phyloP scores from a whole-genome alignment of 2,329 filamentous ascomycete species.

The Penicillium sp. region DNA sequence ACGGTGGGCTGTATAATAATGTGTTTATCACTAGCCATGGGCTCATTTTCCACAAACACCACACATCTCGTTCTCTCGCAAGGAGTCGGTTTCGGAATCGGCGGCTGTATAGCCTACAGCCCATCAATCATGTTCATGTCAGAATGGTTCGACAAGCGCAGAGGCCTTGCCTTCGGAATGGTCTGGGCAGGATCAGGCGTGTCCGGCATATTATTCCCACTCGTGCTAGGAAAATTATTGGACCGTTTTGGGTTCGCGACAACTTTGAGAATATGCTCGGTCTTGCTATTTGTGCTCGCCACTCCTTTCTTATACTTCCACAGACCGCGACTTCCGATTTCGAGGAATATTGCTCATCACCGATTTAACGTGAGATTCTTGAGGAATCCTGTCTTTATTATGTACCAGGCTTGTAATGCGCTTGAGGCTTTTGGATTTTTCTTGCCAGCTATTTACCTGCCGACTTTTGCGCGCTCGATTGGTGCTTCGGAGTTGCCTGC shows the following conservation, averaged over 20 bases:
- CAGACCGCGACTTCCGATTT: constrained; percentile 44
- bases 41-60: constrained; percentile 25
- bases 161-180: constrained; percentile 47
- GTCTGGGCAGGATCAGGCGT: constrained; percentile 42
- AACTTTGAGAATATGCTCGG: constrained; percentile 46
- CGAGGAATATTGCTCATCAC: constrained; percentile 27
- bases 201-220: constrained; percentile 48
- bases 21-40: constrained; percentile 25
- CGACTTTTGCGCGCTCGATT: constrained; percentile 35
- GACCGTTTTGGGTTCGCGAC: constrained; percentile 45
- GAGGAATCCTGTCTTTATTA: constrained; percentile 38
- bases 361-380: constrained; percentile 44
- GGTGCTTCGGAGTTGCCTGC: constrained; percentile 22
- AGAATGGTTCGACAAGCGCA: constrained; percentile 53
- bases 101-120: constrained; percentile 51
- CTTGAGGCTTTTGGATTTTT: constrained; percentile 39
- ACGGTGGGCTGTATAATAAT: constrained; percentile 21
- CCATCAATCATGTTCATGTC: constrained; percentile 50
- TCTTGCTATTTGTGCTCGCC: constrained; percentile 28
- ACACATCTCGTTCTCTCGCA: constrained; percentile 28
- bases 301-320: constrained; percentile 37
- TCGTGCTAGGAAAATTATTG: constrained; percentile 47
- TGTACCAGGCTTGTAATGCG: constrained; percentile 50
- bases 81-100: constrained; percentile 39
- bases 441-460: constrained; percentile 40